A percentile compares a stretch with the other conserved stretches of the same genome.
Conservation (phyloP, 345 rosid species). For the Rhodamnia argentea region DNA sequence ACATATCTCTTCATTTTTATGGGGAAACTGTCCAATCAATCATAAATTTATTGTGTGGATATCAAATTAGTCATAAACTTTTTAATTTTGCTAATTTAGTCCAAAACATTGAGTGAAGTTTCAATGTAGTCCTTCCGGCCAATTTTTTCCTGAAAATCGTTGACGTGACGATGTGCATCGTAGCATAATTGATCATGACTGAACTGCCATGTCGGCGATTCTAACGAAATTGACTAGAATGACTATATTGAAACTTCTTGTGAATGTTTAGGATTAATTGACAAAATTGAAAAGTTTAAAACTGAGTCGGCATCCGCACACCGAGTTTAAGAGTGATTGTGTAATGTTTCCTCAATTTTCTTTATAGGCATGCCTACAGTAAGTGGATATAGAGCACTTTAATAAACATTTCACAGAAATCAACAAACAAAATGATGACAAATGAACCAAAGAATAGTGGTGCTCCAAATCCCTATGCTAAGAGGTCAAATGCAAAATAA, state of each 20-base stretch:
- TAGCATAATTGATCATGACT: too few relatives aligned
- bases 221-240: not conserved
- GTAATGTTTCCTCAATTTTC: not conserved
- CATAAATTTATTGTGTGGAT: accelerated
- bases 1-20: not conserved
- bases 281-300: not conserved
- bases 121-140: not conserved
- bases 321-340: accelerated
- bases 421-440: not conserved
- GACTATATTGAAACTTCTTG: not conserved
- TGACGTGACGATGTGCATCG: not conserved
- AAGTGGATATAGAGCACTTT: not conserved
- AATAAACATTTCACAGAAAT: not conserved
- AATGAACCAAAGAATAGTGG: not conserved
- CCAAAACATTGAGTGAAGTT: accelerated
- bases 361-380: not conserved
- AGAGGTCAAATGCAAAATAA: not conserved
- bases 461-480: not conserved
- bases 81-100: not conserved
- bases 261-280: not conserved
- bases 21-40: not conserved
- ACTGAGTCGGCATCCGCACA: accelerated
- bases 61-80: accelerated
- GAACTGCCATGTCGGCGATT: not conserved
- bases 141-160: not conserved